phyloP scores from a whole-genome alignment of 2,329 filamentous ascomycete genomes.

The Phoma sp. region DNA sequence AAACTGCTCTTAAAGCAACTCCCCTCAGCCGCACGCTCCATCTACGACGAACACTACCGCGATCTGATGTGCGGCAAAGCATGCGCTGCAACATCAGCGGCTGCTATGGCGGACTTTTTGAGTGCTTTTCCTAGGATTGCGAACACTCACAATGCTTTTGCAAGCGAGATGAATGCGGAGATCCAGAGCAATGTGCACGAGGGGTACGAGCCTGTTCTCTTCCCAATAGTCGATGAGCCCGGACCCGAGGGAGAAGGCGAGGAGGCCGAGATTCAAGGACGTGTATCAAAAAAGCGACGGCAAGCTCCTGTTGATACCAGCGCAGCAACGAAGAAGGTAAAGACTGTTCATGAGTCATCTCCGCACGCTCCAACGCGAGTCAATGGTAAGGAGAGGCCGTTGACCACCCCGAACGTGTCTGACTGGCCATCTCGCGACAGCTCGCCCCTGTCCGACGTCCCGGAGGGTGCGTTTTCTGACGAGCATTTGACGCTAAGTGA shows the following conservation, averaged over 20 bases:
- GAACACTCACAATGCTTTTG: slow-evolving; percentile 1
- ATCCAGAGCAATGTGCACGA: slow-evolving; percentile 1
- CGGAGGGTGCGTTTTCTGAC: too few relatives aligned
- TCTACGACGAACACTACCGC: slow-evolving; percentile 10
- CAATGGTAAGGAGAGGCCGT: too few relatives aligned
- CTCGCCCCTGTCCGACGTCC: too few relatives aligned
- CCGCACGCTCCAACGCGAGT: too few relatives aligned
- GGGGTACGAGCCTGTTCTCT: background rate
- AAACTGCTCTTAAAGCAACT: background rate
- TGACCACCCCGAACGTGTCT: too few relatives aligned
- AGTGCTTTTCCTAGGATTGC: background rate
- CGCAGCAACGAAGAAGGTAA: background rate
- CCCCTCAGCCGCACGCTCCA: background rate
- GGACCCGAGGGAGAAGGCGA: background rate
- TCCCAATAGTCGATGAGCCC: background rate
- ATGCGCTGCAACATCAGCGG: slow-evolving; percentile 1
- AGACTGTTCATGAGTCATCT: too few relatives aligned
- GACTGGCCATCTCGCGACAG: too few relatives aligned
- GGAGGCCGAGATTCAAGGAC: background rate
- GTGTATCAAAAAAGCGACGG: background rate
- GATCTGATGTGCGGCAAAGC: slow-evolving; percentile 10
- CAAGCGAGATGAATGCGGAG: slow-evolving; percentile 5
- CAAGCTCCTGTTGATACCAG: too few relatives aligned
- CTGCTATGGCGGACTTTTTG: slow-evolving; percentile 2
- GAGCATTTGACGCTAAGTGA: too few relatives aligned